Evolutionary conservation across 2,329 filamentous ascomycete genomes (phyloP).

Genomic region (Xylaria sp.): DNA sequence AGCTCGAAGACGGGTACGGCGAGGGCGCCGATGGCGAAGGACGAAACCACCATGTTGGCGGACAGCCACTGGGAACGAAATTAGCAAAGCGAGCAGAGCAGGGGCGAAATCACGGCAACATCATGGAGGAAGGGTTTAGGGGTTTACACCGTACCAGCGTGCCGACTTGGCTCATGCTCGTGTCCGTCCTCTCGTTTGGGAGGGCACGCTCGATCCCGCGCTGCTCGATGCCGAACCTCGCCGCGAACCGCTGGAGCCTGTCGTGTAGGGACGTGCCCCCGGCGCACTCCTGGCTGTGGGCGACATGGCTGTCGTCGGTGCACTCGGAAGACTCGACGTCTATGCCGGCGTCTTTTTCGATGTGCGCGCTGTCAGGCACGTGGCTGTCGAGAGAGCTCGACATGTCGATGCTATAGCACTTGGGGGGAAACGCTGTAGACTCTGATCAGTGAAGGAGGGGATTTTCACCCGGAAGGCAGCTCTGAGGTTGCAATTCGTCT

Average conservation of each 20-base stretch:
- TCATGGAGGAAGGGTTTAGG: background rate
- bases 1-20: conserved; percentile 69
- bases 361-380: conserved; percentile 17
- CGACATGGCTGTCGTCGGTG: conserved; percentile 22
- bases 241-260: conserved; percentile 62
- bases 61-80: conserved; percentile 64
- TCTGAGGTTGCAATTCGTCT: background rate
- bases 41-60: conserved; percentile 76
- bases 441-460: background rate
- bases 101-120: no score
- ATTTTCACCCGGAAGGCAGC: background rate
- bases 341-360: conserved; percentile 16
- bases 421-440: background rate
- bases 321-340: conserved; percentile 27
- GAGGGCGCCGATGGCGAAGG: conserved; percentile 75
- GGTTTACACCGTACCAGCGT: conserved; percentile 62
- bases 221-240: conserved; percentile 70
- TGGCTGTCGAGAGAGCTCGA: conserved; percentile 10
- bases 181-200: conserved; percentile 68
- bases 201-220: conserved; percentile 77
- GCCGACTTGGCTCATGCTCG: conserved; percentile 66
- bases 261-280: conserved; percentile 31
- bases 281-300: conserved; percentile 9
- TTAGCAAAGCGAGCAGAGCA: background rate
- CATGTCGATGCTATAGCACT: conserved; percentile 15